Evolutionary conservation across 1,284 basidiomycete genomes (phyloP).

Genomic region (Rhodofomes roseus): DNA sequence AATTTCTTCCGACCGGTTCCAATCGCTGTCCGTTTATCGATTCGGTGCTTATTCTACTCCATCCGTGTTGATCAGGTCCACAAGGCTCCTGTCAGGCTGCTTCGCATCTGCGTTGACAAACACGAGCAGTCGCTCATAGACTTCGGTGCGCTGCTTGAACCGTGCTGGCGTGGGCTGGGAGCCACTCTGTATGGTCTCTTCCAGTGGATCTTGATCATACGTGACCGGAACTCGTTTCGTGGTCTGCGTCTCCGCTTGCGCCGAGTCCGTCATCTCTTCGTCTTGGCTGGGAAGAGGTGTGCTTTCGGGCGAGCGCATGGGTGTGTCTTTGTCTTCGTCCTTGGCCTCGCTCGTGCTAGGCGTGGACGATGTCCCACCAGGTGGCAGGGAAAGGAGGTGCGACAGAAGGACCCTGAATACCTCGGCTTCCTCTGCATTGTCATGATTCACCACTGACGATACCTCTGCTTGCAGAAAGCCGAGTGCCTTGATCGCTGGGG

Average conservation of each 20-base stretch:
- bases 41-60: neutral
- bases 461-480: constrained; percentile 69
- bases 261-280: constrained; percentile 8
- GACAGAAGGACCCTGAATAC: constrained; percentile 65
- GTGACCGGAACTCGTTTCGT: constrained; percentile 17
- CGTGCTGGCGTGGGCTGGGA: constrained; percentile 31
- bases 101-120: constrained; percentile 61
- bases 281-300: constrained; percentile 2
- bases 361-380: neutral
- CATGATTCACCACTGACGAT: constrained; percentile 66
- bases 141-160: constrained; percentile 58
- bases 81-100: constrained; percentile 45
- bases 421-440: constrained; percentile 54
- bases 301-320: neutral
- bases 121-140: constrained; percentile 63
- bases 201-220: constrained; percentile 38
- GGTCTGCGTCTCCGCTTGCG: neutral
- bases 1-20: neutral
- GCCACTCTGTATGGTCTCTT: constrained; percentile 18
- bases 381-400: constrained; percentile 47
- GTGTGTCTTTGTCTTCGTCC: neutral
- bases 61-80: constrained; percentile 28
- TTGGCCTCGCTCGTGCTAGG: neutral
- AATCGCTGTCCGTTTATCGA: neutral
- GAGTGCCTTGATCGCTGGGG: constrained; percentile 62